Conservation (phyloP, 2,329 filamentous ascomycete genomes). For the Talaromyces marneffei region DNA sequence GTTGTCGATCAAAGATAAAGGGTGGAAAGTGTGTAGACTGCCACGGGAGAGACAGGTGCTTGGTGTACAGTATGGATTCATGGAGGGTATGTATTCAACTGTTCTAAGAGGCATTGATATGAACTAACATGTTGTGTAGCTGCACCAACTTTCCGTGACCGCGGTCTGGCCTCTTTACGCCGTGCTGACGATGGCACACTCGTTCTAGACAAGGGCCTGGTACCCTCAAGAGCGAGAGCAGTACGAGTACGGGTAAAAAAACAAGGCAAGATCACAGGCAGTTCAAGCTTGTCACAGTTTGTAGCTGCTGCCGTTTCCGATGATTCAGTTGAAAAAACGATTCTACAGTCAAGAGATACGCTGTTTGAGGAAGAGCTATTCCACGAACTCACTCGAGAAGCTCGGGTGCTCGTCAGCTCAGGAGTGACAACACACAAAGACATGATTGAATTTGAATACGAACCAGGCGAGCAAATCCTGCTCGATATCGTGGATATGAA, state of each 20-base stretch:
- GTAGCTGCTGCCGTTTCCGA: slow-evolving; percentile 17
- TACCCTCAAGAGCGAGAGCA: slow-evolving; percentile 49
- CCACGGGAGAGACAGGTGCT: slow-evolving; percentile 68
- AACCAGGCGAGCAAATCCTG: slow-evolving; percentile 52
- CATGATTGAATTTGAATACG: slow-evolving; percentile 51
- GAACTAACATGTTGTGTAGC: slow-evolving; percentile 32
- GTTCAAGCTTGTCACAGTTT: slow-evolving; percentile 31
- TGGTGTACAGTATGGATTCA: slow-evolving; percentile 83
- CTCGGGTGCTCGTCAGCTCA: slow-evolving; percentile 64
- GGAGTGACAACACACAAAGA: slow-evolving; percentile 61
- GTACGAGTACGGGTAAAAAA: slow-evolving; percentile 63
- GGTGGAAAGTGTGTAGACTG: slow-evolving; percentile 78
- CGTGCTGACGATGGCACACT: slow-evolving; percentile 69
- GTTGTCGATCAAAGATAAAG: slow-evolving; percentile 69
- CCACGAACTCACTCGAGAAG: slow-evolving; percentile 80
- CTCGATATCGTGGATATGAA: slow-evolving; percentile 63
- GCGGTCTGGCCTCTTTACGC: slow-evolving; percentile 74
- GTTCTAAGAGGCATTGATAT: neutral
- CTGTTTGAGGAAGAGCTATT: slow-evolving; percentile 68
- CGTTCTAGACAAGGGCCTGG: slow-evolving; percentile 60
- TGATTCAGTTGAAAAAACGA: slow-evolving; percentile 33
- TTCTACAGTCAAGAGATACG: slow-evolving; percentile 43
- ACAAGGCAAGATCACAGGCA: slow-evolving; percentile 54
- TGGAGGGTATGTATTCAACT: slow-evolving; percentile 53
- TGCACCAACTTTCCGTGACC: slow-evolving; percentile 54